Percentiles rank a stretch among this genome's conserved stretches.
Conservation (phyloP, 2,329 filamentous ascomycete genomes). For the Diaporthe helianthi region DNA sequence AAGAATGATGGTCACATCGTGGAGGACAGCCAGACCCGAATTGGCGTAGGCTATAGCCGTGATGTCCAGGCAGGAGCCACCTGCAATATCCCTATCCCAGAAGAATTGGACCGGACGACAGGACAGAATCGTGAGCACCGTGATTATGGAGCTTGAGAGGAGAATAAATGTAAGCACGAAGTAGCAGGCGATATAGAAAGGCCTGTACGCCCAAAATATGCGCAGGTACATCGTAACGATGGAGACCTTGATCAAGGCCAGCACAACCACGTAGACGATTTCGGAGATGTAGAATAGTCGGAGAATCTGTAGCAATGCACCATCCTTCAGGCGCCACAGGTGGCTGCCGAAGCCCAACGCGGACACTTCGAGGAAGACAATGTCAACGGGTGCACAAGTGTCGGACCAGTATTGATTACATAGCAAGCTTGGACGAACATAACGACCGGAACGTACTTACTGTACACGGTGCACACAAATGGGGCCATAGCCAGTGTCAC, state of each 20-base stretch:
- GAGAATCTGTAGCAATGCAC: conserved; percentile 25
- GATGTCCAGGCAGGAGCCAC: conserved; percentile 29
- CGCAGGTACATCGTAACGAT: conserved; percentile 34
- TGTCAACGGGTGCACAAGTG: neutral
- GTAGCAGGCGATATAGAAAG: conserved; percentile 30
- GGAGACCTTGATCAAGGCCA: conserved; percentile 30
- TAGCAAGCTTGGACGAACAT: neutral
- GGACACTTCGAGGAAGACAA: conserved; percentile 17
- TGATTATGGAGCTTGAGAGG: conserved; percentile 26
- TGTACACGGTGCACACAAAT: conserved; percentile 15
- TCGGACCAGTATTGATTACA: neutral
- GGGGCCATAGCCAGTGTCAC: conserved; percentile 14
- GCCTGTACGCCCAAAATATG: conserved; percentile 29
- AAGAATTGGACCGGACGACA: conserved; percentile 32
- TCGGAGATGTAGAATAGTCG: conserved; percentile 34
- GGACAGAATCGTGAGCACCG: conserved; percentile 34
- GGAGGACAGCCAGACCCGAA: conserved; percentile 27
- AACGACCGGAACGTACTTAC: conserved; percentile 8
- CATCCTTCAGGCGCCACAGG: conserved; percentile 32
- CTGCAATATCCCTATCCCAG: conserved; percentile 32
- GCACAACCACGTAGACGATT: conserved; percentile 31
- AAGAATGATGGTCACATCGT: conserved; percentile 31
- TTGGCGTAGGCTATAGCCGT: conserved; percentile 31
- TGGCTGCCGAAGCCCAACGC: conserved; percentile 32
- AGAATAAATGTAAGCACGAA: conserved; percentile 28